Percentiles rank a stretch among this genome's conserved stretches.
These are phyloP conservation scores for Ormosia emarginata DNA, from an alignment of 306 rosid species.

Conservation along the genomic window DNA sequence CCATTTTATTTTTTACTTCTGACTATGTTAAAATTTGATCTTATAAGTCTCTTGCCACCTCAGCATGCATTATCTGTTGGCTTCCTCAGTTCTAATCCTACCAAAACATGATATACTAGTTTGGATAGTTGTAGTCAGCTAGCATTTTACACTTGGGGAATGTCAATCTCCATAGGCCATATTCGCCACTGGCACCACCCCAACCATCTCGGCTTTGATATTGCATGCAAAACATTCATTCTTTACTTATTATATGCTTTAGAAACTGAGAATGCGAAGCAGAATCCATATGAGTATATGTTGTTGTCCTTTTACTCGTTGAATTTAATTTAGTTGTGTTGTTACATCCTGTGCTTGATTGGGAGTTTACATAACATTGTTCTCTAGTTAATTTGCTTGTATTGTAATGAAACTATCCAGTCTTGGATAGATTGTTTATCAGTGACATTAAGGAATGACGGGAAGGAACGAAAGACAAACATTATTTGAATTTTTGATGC, in stretches of 20 bases:
- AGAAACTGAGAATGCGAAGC: not conserved
- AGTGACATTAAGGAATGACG: not conserved
- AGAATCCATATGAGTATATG: not conserved
- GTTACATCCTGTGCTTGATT: not conserved
- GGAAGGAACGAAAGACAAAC: not conserved
- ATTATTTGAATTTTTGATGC: not conserved
- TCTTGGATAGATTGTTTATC: not conserved
- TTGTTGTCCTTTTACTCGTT: not conserved
- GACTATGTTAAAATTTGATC: conserved; percentile 17
- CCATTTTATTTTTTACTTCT: not conserved
- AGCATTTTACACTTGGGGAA: not conserved
- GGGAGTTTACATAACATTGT: not conserved
- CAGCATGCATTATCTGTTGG: conserved; percentile 5
- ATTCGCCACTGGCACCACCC: not conserved
- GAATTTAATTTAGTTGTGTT: not conserved
- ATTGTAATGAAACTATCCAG: not conserved
- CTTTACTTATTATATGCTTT: not conserved
- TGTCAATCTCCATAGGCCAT: not conserved
- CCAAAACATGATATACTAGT: not conserved
- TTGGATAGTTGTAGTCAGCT: not conserved
- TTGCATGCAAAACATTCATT: not conserved
- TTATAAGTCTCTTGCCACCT: not conserved
- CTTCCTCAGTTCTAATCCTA: conserved; percentile 7
- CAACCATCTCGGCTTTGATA: not conserved
- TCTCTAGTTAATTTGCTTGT: not conserved